Conservation (phyloP, 1,284 basidiomycete genomes). For the Ceraceosorus guamensis region DNA sequence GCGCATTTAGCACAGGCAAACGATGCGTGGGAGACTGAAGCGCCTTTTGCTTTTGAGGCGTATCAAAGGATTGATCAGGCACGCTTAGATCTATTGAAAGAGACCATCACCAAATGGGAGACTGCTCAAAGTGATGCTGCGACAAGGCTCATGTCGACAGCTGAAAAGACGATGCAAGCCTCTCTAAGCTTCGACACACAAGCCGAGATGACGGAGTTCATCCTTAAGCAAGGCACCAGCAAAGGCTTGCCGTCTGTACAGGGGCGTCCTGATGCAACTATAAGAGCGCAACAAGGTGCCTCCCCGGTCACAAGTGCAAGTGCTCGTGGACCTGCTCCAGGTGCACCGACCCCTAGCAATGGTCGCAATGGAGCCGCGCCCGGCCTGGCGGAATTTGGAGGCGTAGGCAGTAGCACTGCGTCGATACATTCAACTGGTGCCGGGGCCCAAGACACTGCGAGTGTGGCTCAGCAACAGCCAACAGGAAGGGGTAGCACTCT, state of each 20-base stretch:
- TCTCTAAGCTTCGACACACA: conserved; percentile 33
- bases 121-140: conserved; percentile 39
- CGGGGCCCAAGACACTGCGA: conserved; percentile 11
- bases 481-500: conserved; percentile 26
- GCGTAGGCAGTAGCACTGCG: conserved; percentile 13
- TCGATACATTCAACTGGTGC: conserved; percentile 20
- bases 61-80: conserved; percentile 40
- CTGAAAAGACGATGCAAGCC: conserved; percentile 39
- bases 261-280: not conserved
- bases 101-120: conserved; percentile 36
- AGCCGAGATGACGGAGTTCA: conserved; percentile 39
- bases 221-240: conserved; percentile 22
- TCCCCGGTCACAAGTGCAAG: not conserved
- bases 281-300: not conserved
- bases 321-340: not conserved
- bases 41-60: conserved; percentile 30
- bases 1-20: conserved; percentile 25
- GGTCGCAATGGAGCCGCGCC: conserved; percentile 13
- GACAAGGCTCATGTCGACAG: conserved; percentile 27
- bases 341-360: conserved; percentile 12
- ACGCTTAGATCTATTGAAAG: conserved; percentile 39
- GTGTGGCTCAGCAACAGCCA: conserved; percentile 7
- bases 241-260: too few species aligned
- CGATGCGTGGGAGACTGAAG: conserved; percentile 33
- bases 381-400: conserved; percentile 23